Evolutionary conservation across 1,284 basidiomycete genomes (phyloP).

Genomic region (Abortiporus biennis): DNA sequence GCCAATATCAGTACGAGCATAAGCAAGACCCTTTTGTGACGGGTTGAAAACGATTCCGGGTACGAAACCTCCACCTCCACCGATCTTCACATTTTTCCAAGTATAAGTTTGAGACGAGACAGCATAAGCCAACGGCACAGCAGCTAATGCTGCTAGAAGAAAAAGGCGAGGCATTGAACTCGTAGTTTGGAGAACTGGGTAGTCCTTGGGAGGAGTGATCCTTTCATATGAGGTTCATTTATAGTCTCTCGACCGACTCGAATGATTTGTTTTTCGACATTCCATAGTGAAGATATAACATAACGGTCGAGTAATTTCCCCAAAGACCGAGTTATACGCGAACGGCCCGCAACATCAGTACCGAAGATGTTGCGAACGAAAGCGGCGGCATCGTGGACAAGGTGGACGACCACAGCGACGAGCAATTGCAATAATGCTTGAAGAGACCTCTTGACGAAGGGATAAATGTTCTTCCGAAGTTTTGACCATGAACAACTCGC

Average conservation of each 20-base stretch:
- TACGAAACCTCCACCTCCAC: constrained; percentile 43
- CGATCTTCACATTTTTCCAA: constrained; percentile 63
- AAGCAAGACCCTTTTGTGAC: constrained; percentile 48
- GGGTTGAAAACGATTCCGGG: constrained; percentile 61
- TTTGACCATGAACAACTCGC: background rate
- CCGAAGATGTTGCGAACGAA: constrained; percentile 3
- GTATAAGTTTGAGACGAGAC: constrained; percentile 44
- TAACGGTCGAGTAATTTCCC: background rate
- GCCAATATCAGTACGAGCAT: constrained; percentile 62
- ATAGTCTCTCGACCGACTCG: background rate
- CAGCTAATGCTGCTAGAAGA: constrained; percentile 2
- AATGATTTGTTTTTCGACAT: background rate
- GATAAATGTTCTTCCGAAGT: background rate
- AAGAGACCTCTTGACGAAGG: background rate
- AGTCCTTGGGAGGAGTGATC: background rate
- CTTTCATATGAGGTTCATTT: no score
- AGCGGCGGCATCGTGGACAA: background rate
- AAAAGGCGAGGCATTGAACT: constrained; percentile 1
- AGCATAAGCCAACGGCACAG: constrained; percentile 26
- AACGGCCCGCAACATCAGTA: background rate
- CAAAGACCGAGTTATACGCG: constrained; percentile 2
- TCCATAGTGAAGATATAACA: background rate
- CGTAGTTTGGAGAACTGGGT: background rate
- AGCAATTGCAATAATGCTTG: background rate
- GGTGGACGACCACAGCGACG: background rate